phyloP scores from a whole-genome alignment of 1,139 yeast species.

The Nakaseomyces glabratus region DNA sequence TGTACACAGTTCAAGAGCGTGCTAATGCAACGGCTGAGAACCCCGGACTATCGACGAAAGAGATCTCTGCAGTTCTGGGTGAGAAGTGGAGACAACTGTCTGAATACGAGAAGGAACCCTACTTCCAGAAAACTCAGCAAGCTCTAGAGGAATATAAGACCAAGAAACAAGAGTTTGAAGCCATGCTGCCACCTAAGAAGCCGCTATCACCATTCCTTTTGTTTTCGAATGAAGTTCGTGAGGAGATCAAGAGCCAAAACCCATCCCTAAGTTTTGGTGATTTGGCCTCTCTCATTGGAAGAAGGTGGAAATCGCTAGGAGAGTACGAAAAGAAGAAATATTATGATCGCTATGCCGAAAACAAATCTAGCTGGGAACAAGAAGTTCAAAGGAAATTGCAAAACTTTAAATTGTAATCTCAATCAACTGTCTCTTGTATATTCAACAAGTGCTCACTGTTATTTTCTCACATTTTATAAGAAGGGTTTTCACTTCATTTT shows the following conservation, averaged over 20 bases:
- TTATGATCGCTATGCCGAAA: neutral
- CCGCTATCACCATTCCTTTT: slow-evolving; percentile 24
- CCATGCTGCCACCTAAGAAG: slow-evolving; percentile 24
- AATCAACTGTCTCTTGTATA: no score
- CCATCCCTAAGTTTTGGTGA: slow-evolving; percentile 19
- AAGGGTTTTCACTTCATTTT: no score
- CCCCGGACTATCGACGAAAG: neutral
- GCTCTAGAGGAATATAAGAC: slow-evolving; percentile 11
- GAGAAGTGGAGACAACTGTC: slow-evolving; percentile 25
- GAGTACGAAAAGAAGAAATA: slow-evolving; percentile 1
- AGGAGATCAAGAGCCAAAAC: slow-evolving; percentile 12
- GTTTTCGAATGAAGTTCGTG: slow-evolving; percentile 18
- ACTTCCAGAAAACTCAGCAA: slow-evolving; percentile 9
- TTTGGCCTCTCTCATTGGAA: slow-evolving; percentile 18
- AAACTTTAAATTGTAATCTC: slow-evolving; percentile 2
- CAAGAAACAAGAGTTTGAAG: slow-evolving; percentile 9
- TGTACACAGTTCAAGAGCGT: slow-evolving; percentile 1
- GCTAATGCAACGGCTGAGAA: neutral
- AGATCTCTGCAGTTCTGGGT: slow-evolving; percentile 13
- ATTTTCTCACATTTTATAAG: no score
- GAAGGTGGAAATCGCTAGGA: slow-evolving; percentile 16
- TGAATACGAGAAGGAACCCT: slow-evolving; percentile 19
- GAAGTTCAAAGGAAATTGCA: slow-evolving; percentile 2
- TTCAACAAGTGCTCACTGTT: no score
- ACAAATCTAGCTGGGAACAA: slow-evolving; percentile 1